Base-by-base conservation (phyloP, 257 asterid genomes). In the Eustoma russellianum region DNA sequence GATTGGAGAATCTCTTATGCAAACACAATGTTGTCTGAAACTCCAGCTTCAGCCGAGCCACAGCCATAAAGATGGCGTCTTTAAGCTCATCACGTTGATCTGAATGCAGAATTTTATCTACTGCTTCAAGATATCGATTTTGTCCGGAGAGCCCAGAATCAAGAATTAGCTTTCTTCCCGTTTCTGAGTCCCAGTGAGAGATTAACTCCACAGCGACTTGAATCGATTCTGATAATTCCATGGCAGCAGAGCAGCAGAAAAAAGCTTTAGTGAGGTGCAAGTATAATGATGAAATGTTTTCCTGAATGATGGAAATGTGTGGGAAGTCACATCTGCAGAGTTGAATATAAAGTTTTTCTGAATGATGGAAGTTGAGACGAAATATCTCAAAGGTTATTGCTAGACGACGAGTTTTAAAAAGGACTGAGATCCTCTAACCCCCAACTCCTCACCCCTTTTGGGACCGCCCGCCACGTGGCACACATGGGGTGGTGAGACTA, bases 121-220 rank as follows among this genome's bases (percentile, higher is more conserved):
- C 69, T 1, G 77, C 77, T 41, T 53, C 41, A n/a, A 71, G 49
- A 56, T 71, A 71, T 1, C 57, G 57, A 45, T 13, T 50, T 28
- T 57, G 56, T 46, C 53, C 66, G 18, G 9, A 4, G 3, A 53
- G 66, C 48, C 60, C 73, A 18, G 17, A 12, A 43, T 71, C 66
- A 47, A 66, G 62, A 53, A 66, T 55, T 46, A 71, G 46, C 2
- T 44, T 15, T 3, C 48, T 63, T 48, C 48, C 62, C 14, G 60
- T 63, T 43, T 54, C 64, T 5, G 57, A 57, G 24, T 66, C 55
- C 72, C 70, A 71, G 1, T 33, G 62, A 45, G 57, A 53, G 48
- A 71, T 47, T 43, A 57, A 18, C 9, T 45, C 59, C 41, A 15
- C 61, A 1, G 94, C 92, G 2, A 88, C 90, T 0, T 82, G 77